A percentile compares a stretch with the other conserved stretches of the same genome.
These are phyloP conservation scores for Neoboletus magnificus DNA, from an alignment of 768 basidiomycete species.

Conservation along the genomic window DNA sequence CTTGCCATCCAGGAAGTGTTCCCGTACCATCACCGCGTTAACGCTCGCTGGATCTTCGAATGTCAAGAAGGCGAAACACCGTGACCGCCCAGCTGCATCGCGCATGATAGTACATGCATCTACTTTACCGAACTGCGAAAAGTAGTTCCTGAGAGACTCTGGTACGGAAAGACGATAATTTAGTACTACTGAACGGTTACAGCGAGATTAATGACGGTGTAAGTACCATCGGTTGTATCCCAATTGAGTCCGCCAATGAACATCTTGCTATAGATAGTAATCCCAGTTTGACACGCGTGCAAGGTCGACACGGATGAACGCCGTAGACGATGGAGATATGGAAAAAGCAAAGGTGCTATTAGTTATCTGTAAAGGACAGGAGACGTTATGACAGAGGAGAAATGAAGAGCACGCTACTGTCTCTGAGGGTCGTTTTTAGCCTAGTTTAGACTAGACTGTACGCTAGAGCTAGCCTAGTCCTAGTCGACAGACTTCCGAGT, in stretches of 20 bases:
- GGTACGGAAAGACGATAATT: conserved; percentile 30
- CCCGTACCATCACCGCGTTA: conserved; percentile 92
- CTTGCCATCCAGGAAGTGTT: conserved; percentile 96
- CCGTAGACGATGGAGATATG: conserved; percentile 29
- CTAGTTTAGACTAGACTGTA: conserved; percentile 79
- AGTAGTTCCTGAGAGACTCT: conserved; percentile 84
- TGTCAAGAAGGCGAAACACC: conserved; percentile 97
- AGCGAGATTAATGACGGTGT: conserved; percentile 36
- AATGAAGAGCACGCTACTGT: conserved; percentile 71
- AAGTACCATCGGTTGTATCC: conserved; percentile 98
- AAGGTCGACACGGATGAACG: conserved; percentile 26
- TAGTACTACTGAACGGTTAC: conserved; percentile 42
- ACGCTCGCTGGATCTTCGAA: conserved; percentile 92
- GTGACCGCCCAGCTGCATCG: conserved; percentile 88
- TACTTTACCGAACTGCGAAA: conserved; percentile 94
- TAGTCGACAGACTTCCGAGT: conserved; percentile 57
- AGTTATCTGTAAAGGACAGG: conserved; percentile 73
- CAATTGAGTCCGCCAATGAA: conserved; percentile 99
- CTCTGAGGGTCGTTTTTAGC: conserved; percentile 58
- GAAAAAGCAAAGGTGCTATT: conserved; percentile 63
- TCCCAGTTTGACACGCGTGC: conserved; percentile 23
- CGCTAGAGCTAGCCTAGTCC: conserved; percentile 74
- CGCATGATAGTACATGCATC: conserved; percentile 99
- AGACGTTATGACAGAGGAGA: conserved; percentile 54
- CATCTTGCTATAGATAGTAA: conserved; percentile 83